A percentile compares a stretch with the other conserved stretches of the same genome.
These are phyloP conservation scores for Xylaria multiplex DNA, from an alignment of 2,329 filamentous ascomycete genomes.

Conservation along the genomic window DNA sequence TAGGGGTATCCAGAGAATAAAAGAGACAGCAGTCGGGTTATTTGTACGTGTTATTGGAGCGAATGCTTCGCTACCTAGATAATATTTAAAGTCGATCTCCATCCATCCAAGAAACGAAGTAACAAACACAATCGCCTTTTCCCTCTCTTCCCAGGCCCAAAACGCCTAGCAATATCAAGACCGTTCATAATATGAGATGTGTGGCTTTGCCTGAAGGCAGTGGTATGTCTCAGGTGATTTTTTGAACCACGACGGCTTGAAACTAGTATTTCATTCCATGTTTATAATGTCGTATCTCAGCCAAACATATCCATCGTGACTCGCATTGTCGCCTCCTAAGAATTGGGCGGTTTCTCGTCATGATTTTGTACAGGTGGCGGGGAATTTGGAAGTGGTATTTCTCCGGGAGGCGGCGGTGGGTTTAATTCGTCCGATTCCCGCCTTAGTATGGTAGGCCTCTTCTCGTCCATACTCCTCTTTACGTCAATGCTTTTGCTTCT, in stretches of 20 bases:
- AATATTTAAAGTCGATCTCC: constrained; percentile 20
- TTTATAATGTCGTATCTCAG: constrained; percentile 26
- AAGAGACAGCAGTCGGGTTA: constrained; percentile 18
- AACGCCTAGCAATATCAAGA: constrained; percentile 28
- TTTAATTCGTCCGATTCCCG: constrained; percentile 29
- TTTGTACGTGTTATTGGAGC: constrained; percentile 15
- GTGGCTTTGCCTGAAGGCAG: background rate
- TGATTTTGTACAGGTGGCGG: constrained; percentile 45
- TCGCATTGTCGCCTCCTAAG: constrained; percentile 40
- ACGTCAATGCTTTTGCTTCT: constrained; percentile 62
- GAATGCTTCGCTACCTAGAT: constrained; percentile 10
- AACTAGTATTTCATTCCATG: constrained; percentile 24
- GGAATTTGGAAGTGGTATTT: constrained; percentile 45
- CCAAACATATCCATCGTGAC: constrained; percentile 31
- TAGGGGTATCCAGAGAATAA: constrained; percentile 44
- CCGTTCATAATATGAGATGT: constrained; percentile 13
- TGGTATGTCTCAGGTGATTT: constrained; percentile 13
- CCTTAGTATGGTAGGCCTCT: constrained; percentile 30
- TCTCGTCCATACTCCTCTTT: constrained; percentile 55
- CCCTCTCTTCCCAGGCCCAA: constrained; percentile 27
- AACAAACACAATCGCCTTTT: constrained; percentile 25
- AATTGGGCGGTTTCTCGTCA: constrained; percentile 41
- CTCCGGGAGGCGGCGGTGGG: constrained; percentile 38
- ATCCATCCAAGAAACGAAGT: constrained; percentile 28
- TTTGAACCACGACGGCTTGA: constrained; percentile 11